Base-by-base conservation (phyloP, 805 yeast genomes). In the Candida sakaeoensis region DNA sequence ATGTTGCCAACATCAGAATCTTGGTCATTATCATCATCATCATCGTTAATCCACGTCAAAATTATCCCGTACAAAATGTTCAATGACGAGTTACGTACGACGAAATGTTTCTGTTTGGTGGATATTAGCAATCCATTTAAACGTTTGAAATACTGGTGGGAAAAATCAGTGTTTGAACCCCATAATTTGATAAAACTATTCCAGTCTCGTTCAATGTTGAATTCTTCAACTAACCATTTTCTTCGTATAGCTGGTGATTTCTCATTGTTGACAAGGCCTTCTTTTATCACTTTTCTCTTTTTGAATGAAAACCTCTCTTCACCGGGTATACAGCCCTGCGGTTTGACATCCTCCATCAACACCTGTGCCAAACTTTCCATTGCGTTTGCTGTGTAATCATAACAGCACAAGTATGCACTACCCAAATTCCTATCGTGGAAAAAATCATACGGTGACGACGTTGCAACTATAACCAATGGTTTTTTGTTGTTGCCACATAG, bases 361-460 rank as follows among this genome's bases (percentile, higher is more conserved):
- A 77, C 72, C 5, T 69, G 66, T 3, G 73, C 78, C 22, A 76
- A 49, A 40, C 75, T 69, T 22, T 68, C 63, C 32, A 79, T 57
- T 2, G 74, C 80, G 47, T 68, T 70, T 14, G 63, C 57, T 1
- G 84, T 77, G 52, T 77, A 79, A 55, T 79, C 85, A 51, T 74
- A 79, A 38, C 80, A 72, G 50, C 84, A 79, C 34, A 79, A 55
- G 51, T 79, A 79, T 1, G 79, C 70, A 35, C 78, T 70, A 1
- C 79, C 80, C 22, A 78, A 71, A 31, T 69, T 68, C 36, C 71
- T 70, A 41, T 76, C 77, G 41, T 76, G 73, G 35, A 75, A 72
- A 50, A 79, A 74, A 49, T 80, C 85, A 48, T 76, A 78, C 1
- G 85, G 85, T 4, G 80, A 73, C 42, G 78, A 73, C 0, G 81